A percentile compares a stretch with the other conserved stretches of the same genome.
phyloP scores from a whole-genome alignment of 768 basidiomycete species.

The Austroboletus eburneus region DNA sequence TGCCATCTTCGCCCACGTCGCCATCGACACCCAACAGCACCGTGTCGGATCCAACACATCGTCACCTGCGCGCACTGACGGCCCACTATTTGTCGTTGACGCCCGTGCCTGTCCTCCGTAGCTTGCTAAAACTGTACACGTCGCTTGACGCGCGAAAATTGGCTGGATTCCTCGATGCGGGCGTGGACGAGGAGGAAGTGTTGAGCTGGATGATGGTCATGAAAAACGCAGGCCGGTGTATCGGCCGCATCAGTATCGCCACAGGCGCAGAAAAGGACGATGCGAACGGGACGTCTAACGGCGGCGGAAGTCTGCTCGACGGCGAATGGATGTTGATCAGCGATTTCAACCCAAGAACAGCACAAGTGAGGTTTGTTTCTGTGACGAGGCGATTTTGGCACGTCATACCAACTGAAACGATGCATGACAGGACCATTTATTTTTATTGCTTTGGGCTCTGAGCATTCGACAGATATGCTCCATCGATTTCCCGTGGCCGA shows the following conservation, averaged over 20 bases:
- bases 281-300: too few relatives aligned
- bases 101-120: slow-evolving; percentile 80
- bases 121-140: slow-evolving; percentile 93
- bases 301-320: slow-evolving; percentile 59
- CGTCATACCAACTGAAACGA: too few relatives aligned
- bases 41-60: slow-evolving; percentile 64
- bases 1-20: slow-evolving; percentile 30
- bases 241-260: slow-evolving; percentile 38
- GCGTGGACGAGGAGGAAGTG: slow-evolving; percentile 86
- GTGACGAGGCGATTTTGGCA: too few relatives aligned
- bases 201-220: slow-evolving; percentile 96
- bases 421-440: too few relatives aligned
- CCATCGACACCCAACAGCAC: slow-evolving; percentile 17
- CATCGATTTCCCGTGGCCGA: too few relatives aligned
- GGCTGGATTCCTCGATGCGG: slow-evolving; percentile 76
- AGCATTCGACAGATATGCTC: too few relatives aligned
- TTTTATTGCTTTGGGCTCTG: too few relatives aligned
- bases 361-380: too few relatives aligned
- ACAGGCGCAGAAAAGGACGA: slow-evolving; percentile 43
- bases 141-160: slow-evolving; percentile 89
- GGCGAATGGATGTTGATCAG: slow-evolving; percentile 87
- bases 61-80: slow-evolving; percentile 83
- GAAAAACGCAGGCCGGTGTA: slow-evolving; percentile 83
- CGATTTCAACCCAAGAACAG: too few relatives aligned
- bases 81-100: slow-evolving; percentile 72